These are phyloP conservation scores for Tricholoma bakamatsutake DNA, from an alignment of 768 basidiomycete genomes.

Conservation along the genomic window DNA sequence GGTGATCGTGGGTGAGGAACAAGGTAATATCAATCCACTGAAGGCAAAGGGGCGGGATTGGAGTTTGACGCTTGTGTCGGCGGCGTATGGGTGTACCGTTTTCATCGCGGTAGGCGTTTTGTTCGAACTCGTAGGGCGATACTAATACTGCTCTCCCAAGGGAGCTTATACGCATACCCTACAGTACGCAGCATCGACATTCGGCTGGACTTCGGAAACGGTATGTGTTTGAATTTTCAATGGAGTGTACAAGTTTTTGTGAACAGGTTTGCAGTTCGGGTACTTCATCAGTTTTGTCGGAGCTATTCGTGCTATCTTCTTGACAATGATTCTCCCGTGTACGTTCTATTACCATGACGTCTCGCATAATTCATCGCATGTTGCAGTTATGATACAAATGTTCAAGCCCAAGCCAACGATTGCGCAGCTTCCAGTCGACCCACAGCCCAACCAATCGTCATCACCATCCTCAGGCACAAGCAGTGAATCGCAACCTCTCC, in stretches of 20 bases:
- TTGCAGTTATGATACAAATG: background rate
- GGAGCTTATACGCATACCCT: constrained; percentile 53
- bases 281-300: constrained; percentile 61
- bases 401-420: background rate
- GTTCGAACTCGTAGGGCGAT: background rate
- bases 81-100: constrained; percentile 45
- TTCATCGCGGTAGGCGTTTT: constrained; percentile 37
- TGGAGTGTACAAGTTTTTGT: background rate
- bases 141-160: constrained; percentile 25
- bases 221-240: constrained; percentile 28
- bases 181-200: constrained; percentile 57
- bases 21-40: constrained; percentile 26
- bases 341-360: constrained; percentile 14
- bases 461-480: constrained; percentile 15
- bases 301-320: constrained; percentile 44
- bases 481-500: constrained; percentile 27
- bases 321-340: constrained; percentile 60
- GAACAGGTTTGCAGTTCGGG: constrained; percentile 26
- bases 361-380: background rate
- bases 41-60: constrained; percentile 48
- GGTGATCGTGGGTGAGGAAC: constrained; percentile 14
- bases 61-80: constrained; percentile 54
- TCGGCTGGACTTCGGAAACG: constrained; percentile 62
- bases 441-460: constrained; percentile 31
- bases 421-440: constrained; percentile 47